Evolutionary conservation across 805 yeast genomes (phyloP).

Genomic region (Saccharomycopsis javanensis): DNA sequence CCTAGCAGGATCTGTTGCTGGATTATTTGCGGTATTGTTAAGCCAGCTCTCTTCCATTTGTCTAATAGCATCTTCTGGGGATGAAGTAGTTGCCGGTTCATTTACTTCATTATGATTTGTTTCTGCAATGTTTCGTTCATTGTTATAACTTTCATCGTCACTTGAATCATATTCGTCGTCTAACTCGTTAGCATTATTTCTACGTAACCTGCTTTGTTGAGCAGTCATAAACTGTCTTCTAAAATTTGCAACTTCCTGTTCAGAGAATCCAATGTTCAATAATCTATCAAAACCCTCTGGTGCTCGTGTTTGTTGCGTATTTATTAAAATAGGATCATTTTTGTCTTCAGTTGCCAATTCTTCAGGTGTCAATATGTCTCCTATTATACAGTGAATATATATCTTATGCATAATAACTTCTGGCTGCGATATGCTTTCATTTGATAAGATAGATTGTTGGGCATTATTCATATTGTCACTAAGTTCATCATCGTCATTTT

Average conservation of each 20-base stretch:
- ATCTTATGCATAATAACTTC: conserved; percentile 25
- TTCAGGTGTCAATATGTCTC: conserved; percentile 42
- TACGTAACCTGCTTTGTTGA: conserved; percentile 37
- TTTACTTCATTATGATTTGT: background rate
- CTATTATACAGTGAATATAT: conserved; percentile 60
- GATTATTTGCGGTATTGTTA: conserved; percentile 51
- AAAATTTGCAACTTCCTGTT: conserved; percentile 61
- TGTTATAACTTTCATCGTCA: conserved; percentile 21
- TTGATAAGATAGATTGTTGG: conserved; percentile 5
- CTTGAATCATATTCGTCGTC: conserved; percentile 18
- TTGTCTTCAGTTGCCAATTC: conserved; percentile 46
- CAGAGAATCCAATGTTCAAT: conserved; percentile 73
- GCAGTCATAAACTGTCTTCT: conserved; percentile 66
- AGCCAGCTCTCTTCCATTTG: conserved; percentile 84
- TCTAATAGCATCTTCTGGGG: conserved; percentile 40
- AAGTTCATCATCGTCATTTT: conserved; percentile 14
- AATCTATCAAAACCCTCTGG: conserved; percentile 80
- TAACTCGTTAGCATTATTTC: conserved; percentile 6
- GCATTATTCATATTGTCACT: conserved; percentile 8
- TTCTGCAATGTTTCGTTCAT: background rate
- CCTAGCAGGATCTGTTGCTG: conserved; percentile 29
- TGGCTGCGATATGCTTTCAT: conserved; percentile 16
- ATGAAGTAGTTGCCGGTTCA: background rate
- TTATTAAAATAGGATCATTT: conserved; percentile 29
- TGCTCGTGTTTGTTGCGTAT: conserved; percentile 28